These are phyloP conservation scores for Heliamphora pulchella DNA, from an alignment of 179 eudicot species.

Conservation along the genomic window DNA sequence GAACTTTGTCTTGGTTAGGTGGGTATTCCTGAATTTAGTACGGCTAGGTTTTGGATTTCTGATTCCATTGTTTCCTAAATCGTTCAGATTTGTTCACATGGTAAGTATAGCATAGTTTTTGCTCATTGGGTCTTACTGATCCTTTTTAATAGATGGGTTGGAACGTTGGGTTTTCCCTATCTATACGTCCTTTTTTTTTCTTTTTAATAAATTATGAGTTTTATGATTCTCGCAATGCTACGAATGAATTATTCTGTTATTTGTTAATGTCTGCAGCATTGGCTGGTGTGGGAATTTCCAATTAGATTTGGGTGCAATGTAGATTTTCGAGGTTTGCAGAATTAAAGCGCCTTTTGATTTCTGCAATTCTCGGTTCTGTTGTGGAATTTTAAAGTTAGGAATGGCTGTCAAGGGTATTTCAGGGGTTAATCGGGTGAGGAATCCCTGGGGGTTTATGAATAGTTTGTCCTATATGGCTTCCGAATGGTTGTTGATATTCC, in stretches of 20 bases:
- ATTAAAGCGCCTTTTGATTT: conserved; percentile 18
- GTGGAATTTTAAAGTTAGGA: conserved; percentile 14
- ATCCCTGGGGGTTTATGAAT: conserved; percentile 29
- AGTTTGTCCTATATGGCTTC: conserved; percentile 46
- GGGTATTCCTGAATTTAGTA: background rate
- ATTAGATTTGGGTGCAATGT: conserved; percentile 20
- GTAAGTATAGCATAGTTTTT: background rate
- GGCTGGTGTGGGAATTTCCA: conserved; percentile 30
- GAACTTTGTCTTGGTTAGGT: background rate
- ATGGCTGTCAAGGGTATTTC: conserved; percentile 36
- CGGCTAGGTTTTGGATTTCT: conserved; percentile 4
- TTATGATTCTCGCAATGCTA: background rate
- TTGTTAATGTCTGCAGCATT: conserved; percentile 9
- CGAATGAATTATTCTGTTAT: background rate
- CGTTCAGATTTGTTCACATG: background rate
- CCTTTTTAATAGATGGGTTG: background rate
- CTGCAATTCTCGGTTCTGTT: conserved; percentile 16
- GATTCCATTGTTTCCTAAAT: background rate
- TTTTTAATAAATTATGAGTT: background rate
- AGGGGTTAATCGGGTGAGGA: conserved; percentile 29
- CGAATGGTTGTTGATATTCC: conserved; percentile 73
- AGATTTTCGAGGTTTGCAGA: conserved; percentile 13
- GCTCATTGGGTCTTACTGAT: background rate
- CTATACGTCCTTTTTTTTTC: too few relatives aligned
- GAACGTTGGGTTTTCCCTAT: too few relatives aligned